Base-by-base conservation (phyloP, 192 early-diverging fungal genomes). In the Backusella macrospora region DNA sequence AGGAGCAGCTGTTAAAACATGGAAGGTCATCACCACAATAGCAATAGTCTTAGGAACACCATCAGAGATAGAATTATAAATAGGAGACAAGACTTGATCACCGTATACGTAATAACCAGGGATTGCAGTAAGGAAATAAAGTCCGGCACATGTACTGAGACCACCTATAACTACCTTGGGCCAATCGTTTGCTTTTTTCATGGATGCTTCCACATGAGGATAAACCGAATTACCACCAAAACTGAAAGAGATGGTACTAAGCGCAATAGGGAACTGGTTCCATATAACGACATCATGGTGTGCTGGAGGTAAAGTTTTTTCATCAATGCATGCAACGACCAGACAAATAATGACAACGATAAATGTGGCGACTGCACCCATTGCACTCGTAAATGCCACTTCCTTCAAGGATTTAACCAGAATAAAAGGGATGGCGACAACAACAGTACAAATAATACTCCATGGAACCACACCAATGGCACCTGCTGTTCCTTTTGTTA, bases 1-100 rank as follows among this genome's bases (percentile, higher is more conserved):
- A 6, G 95, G 95, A 21, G 91, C 89, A 5, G 95, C 91, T 48
- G 93, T 84, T n/a, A 96, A 79, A 10, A 95, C 90, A 74, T 96
- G 93, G 52, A 91, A 79, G 16, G 91, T 93, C 63, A 96, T 94
- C 10, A 96, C 81, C 38, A 92, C 81, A 21, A 90, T 88, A 47
- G 89, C 88, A 4, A 91, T 83, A 34, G 83, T 92, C 65, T 88
- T 82, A 48, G 83, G 79, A 21, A 78, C 73, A 76, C 87, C 81
- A 66, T 88, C 72, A 55, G 94, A 92, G 49, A 96, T 79, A 80
- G 86, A 92, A 63, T 78, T 74, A 26, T 92, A 86, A 67, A 96
- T 91, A 12, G 94, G 94, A 0, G 87, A 91, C 21, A 79, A n/a
- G 34, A 89, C 87, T 55, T 76, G 73, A 71, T 86, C 70, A 70